Evolutionary conservation across 805 yeast genomes (phyloP).

Genomic region (Lachancea kluyveri): DNA sequence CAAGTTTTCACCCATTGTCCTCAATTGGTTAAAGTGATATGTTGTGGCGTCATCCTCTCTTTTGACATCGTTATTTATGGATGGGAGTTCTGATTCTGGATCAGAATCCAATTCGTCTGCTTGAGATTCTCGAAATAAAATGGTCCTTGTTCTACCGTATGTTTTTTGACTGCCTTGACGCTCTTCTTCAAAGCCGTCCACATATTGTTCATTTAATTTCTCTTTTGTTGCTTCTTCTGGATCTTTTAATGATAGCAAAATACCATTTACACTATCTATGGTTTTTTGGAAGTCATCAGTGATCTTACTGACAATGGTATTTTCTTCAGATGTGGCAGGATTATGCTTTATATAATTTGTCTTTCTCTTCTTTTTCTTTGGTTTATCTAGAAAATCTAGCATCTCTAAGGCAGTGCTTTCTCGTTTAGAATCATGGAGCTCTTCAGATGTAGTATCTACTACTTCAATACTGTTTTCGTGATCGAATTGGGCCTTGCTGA

Average conservation of each 20-base stretch:
- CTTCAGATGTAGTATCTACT: too few relatives aligned
- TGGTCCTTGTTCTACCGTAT: constrained; percentile 21
- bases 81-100: constrained; percentile 2
- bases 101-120: constrained; percentile 11
- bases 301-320: too few relatives aligned
- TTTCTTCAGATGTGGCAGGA: too few relatives aligned
- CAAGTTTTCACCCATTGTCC: constrained; percentile 30
- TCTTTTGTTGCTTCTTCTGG: constrained; percentile 7
- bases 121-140: constrained; percentile 11
- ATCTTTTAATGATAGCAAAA: constrained; percentile 5
- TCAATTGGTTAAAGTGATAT: constrained; percentile 24
- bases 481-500: too few relatives aligned
- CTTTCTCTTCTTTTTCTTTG: constrained; percentile 15
- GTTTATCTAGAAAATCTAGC: constrained; percentile 13
- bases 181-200: neutral
- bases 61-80: neutral
- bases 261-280: constrained; percentile 5
- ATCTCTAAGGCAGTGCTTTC: constrained; percentile 25
- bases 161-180: neutral
- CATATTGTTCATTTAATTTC: neutral
- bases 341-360: too few relatives aligned
- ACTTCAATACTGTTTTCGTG: too few relatives aligned
- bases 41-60: constrained; percentile 8
- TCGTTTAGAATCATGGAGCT: too few relatives aligned
- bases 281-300: constrained; percentile 8